phyloP scores from a whole-genome alignment of 2,329 filamentous ascomycete species.

The Emergomyces africanus region DNA sequence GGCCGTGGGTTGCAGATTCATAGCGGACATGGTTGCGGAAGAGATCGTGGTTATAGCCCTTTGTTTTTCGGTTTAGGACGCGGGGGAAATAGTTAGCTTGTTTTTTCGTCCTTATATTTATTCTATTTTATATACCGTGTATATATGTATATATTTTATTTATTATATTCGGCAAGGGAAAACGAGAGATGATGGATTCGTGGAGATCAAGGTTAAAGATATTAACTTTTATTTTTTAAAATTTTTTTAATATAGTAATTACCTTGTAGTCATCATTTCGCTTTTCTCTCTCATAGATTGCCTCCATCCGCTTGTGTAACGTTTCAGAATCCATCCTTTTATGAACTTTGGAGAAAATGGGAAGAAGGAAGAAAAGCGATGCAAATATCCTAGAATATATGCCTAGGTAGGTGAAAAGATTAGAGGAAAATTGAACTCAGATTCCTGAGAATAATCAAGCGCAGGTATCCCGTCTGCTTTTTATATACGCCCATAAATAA shows the following conservation, averaged over 20 bases:
- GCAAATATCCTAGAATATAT: not conserved
- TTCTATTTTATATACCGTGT: not conserved
- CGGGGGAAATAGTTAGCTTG: not conserved
- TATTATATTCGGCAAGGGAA: not conserved
- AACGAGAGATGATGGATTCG: not conserved
- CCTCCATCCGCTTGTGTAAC: constrained; percentile 2
- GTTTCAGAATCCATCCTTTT: not conserved
- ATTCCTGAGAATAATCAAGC: not conserved
- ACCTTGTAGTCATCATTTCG: constrained; percentile 2
- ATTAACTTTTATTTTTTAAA: not conserved
- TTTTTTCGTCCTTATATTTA: not conserved
- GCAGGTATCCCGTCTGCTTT: not conserved
- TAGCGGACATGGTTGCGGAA: constrained; percentile 22
- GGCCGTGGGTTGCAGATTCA: constrained; percentile 24
- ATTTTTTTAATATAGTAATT: not conserved
- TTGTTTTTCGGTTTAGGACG: not conserved
- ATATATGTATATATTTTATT: not conserved
- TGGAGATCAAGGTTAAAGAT: not conserved
- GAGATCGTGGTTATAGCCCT: constrained; percentile 22
- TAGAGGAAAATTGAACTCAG: not conserved
- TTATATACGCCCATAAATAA: not conserved
- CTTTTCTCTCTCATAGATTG: not conserved
- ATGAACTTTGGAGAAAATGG: not conserved
- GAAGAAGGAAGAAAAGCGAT: not conserved
- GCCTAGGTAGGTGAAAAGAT: not conserved